These are phyloP conservation scores for Fusarium illudens DNA, from an alignment of 2,329 filamentous ascomycete species.

Conservation along the genomic window DNA sequence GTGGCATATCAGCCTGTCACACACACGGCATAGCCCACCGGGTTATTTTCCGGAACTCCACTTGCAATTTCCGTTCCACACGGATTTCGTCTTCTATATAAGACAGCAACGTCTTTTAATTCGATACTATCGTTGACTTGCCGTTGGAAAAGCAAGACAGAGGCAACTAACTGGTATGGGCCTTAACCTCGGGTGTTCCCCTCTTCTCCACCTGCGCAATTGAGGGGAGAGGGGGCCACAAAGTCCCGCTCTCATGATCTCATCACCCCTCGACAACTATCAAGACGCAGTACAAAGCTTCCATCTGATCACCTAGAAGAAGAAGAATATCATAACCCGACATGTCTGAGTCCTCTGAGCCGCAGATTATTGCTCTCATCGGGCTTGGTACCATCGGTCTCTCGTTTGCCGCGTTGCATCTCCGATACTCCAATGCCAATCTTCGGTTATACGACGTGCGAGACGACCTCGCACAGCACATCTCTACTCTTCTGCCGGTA, in stretches of 20 bases:
- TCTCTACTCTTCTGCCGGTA: slow-evolving; percentile 10
- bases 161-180: no score
- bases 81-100: not conserved
- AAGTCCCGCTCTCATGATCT: not conserved
- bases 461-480: slow-evolving; percentile 23
- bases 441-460: slow-evolving; percentile 24
- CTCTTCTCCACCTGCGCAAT: slow-evolving; percentile 10
- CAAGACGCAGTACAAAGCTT: not conserved
- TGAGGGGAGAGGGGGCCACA: not conserved
- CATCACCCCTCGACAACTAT: not conserved
- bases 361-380: slow-evolving; percentile 28
- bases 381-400: slow-evolving; percentile 28
- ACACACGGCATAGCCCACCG: not conserved
- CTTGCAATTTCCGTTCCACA: not conserved
- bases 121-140: no score
- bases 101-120: not conserved
- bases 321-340: no score
- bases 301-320: not conserved
- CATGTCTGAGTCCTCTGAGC: not conserved
- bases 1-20: not conserved
- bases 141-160: not conserved
- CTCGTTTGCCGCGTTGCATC: slow-evolving; percentile 25
- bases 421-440: slow-evolving; percentile 23
- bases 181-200: slow-evolving; percentile 22
- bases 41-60: not conserved